Conservation (phyloP, 2,329 filamentous ascomycete genomes). For the Ambrosiella beaveri region DNA sequence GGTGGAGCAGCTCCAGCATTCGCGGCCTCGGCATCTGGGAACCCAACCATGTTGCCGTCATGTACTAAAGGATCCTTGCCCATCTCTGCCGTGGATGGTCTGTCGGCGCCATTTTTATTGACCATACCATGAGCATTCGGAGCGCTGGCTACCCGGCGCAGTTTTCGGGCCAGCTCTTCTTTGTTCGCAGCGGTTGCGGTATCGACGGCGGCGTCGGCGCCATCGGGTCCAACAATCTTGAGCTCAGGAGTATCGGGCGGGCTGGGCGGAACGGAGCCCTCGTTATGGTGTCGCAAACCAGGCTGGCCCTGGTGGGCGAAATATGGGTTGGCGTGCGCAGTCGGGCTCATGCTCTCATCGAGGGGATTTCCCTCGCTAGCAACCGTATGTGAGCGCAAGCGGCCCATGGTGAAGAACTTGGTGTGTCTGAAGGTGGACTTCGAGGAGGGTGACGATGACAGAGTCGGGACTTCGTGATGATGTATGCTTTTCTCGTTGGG, state of each 20-base stretch:
- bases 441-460: conserved; percentile 14
- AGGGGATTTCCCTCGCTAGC: conserved; percentile 83
- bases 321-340: conserved; percentile 88
- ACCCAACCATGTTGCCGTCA: conserved; percentile 34
- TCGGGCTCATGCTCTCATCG: conserved; percentile 79
- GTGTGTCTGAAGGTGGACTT: conserved; percentile 65
- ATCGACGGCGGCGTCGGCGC: conserved; percentile 29
- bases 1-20: conserved; percentile 14
- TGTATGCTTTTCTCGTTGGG: conserved; percentile 9
- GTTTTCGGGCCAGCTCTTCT: conserved; percentile 81
- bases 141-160: conserved; percentile 86
- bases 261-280: conserved; percentile 79
- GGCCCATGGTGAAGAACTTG: conserved; percentile 73
- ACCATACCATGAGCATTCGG: conserved; percentile 95
- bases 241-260: conserved; percentile 77
- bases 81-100: conserved; percentile 71
- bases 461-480: conserved; percentile 1
- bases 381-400: conserved; percentile 77
- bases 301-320: conserved; percentile 93
- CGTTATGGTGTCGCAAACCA: conserved; percentile 83
- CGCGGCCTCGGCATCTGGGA: conserved; percentile 19
- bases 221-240: conserved; percentile 52
- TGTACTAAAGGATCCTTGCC: conserved; percentile 55
- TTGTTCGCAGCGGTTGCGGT: conserved; percentile 65
- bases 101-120: conserved; percentile 38